Percentiles rank a stretch among this genome's conserved stretches.
Conservation (phyloP, 129 eudicot genomes). For the Flaveria brownii region DNA sequence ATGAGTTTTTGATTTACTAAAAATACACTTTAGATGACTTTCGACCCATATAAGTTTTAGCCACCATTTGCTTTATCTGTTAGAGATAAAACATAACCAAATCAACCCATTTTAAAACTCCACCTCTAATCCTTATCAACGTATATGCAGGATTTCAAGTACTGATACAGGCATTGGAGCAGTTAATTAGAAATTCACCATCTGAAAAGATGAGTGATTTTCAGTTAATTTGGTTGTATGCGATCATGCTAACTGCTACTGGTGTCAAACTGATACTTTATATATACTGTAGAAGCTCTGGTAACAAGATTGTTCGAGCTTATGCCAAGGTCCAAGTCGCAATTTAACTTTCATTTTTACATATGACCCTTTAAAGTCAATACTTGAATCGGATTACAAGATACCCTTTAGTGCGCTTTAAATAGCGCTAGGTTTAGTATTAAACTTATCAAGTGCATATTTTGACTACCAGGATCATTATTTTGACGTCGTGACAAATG, state of each 20-base stretch:
- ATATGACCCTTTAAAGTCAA: not conserved
- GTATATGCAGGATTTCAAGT: slow-evolving; percentile 62
- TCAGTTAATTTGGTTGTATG: slow-evolving; percentile 56
- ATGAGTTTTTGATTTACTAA: not conserved
- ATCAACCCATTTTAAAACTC: not conserved
- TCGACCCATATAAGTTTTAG: not conserved
- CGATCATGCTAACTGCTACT: slow-evolving; percentile 64
- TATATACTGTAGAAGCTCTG: slow-evolving; percentile 69
- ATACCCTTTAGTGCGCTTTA: slow-evolving; percentile 10
- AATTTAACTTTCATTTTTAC: slow-evolving; percentile 5
- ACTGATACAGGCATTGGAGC: slow-evolving; percentile 59
- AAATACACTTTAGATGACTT: not conserved
- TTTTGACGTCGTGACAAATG: slow-evolving; percentile 74
- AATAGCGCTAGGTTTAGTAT: slow-evolving; percentile 4
- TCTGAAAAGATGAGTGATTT: slow-evolving; percentile 45
- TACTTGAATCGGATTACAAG: not conserved
- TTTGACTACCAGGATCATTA: slow-evolving; percentile 59
- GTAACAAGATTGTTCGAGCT: slow-evolving; percentile 71
- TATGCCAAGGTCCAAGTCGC: slow-evolving; percentile 58
- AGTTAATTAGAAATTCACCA: slow-evolving; percentile 51
- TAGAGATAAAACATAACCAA: not conserved
- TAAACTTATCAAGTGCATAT: not conserved
- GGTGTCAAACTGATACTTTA: slow-evolving; percentile 56
- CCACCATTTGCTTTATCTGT: not conserved
- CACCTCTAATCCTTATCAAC: not conserved